Evolutionary conservation across 2,329 filamentous ascomycete species (phyloP).

Genomic region (Beauveria pseudobassiana): DNA sequence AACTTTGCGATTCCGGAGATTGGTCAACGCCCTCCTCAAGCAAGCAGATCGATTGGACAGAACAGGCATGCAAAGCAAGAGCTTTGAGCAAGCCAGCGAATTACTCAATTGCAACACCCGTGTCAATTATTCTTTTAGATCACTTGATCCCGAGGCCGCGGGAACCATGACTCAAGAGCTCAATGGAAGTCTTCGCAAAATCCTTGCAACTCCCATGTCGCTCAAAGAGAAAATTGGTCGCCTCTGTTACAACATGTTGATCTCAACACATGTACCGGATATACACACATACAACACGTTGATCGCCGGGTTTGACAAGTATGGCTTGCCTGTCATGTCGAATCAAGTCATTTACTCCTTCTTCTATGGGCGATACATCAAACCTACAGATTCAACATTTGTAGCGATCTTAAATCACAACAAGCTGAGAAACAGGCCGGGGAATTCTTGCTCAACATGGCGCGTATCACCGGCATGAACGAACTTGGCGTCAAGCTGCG

Average conservation of each 20-base stretch:
- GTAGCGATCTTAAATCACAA: conserved; percentile 45
- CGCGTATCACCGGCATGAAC: conserved; percentile 39
- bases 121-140: conserved; percentile 21
- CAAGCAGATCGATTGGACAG: conserved; percentile 20
- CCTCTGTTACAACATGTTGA: conserved; percentile 59
- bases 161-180: conserved; percentile 20
- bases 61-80: conserved; percentile 17
- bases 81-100: conserved; percentile 22
- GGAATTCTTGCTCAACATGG: conserved; percentile 36
- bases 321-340: conserved; percentile 41
- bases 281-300: conserved; percentile 66
- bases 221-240: conserved; percentile 29
- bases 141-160: conserved; percentile 21
- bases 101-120: conserved; percentile 14
- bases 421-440: conserved; percentile 31
- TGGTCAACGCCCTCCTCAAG: conserved; percentile 24
- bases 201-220: conserved; percentile 19
- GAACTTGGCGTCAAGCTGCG: conserved; percentile 31
- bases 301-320: conserved; percentile 54
- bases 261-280: conserved; percentile 53
- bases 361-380: conserved; percentile 34
- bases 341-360: conserved; percentile 47
- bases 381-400: conserved; percentile 41
- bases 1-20: conserved; percentile 18
- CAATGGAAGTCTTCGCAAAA: conserved; percentile 24